A percentile compares a stretch with the other conserved stretches of the same genome.
Evolutionary conservation across 192 early-diverging fungal species (phyloP).

Genomic region (Geranomyces michiganensis): DNA sequence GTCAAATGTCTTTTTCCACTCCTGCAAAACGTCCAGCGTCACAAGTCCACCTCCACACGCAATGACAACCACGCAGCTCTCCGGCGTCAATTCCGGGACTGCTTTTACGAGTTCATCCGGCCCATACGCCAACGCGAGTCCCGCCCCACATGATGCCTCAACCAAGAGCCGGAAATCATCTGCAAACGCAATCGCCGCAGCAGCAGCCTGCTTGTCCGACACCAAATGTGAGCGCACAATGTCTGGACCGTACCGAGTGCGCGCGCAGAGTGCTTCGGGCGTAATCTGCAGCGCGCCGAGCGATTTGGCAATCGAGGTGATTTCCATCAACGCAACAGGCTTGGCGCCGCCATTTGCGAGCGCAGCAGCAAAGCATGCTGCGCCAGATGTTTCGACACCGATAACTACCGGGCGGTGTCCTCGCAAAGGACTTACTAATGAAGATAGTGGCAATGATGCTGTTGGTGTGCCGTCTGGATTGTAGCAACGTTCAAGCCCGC

Average conservation of each 20-base stretch:
- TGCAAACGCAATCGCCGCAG: slow-evolving; percentile 30
- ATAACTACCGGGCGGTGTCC: slow-evolving; percentile 24
- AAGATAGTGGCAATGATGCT: too few relatives aligned
- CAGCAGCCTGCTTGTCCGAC: slow-evolving; percentile 36
- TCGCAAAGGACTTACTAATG: too few relatives aligned
- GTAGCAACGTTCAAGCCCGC: slow-evolving; percentile 25
- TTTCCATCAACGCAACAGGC: slow-evolving; percentile 17
- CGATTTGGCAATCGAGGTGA: slow-evolving; percentile 43
- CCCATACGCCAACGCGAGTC: slow-evolving; percentile 17
- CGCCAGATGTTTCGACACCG: slow-evolving; percentile 43
- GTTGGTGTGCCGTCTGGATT: background rate
- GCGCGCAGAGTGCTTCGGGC: slow-evolving; percentile 14
- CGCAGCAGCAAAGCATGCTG: slow-evolving; percentile 26
- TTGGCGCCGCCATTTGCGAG: background rate
- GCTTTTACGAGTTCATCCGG: background rate
- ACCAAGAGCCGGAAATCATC: slow-evolving; percentile 38
- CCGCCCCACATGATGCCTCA: slow-evolving; percentile 45
- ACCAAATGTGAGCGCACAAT: slow-evolving; percentile 31
- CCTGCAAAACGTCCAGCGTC: background rate
- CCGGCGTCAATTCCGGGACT: slow-evolving; percentile 24
- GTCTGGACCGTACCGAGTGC: slow-evolving; percentile 19
- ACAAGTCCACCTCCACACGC: slow-evolving; percentile 7
- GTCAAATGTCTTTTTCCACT: slow-evolving; percentile 6
- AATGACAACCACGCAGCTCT: slow-evolving; percentile 28
- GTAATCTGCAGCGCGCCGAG: slow-evolving; percentile 40